Evolutionary conservation across 208 protist genomes (phyloP).

Genomic region (Leishmania arabica): DNA sequence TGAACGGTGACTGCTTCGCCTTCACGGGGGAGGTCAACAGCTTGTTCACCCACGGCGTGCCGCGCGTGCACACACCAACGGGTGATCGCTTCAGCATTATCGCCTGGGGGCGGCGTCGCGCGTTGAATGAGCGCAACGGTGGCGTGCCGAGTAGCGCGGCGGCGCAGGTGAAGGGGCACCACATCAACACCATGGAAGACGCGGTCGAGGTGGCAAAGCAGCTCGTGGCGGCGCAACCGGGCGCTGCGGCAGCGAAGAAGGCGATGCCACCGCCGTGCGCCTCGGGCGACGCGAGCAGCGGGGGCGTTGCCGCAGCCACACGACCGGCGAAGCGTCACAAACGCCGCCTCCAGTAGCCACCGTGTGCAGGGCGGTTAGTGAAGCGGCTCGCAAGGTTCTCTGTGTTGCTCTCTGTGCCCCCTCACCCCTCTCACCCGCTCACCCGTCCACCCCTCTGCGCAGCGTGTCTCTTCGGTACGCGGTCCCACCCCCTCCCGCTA

Average conservation of each 20-base stretch:
- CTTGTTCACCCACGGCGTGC: constrained; percentile 91
- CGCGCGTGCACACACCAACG: constrained; percentile 62
- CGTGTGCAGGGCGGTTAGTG: not conserved
- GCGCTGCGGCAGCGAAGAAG: not conserved
- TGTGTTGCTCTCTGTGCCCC: not conserved
- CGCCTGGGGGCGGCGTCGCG: constrained; percentile 82
- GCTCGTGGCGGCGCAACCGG: constrained; percentile 47
- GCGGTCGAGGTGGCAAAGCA: constrained; percentile 61
- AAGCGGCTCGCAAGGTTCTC: not conserved
- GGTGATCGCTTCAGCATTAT: constrained; percentile 92
- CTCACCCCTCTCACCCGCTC: not conserved
- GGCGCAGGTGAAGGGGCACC: constrained; percentile 16
- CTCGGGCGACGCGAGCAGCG: not conserved
- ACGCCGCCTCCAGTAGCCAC: constrained; percentile 69
- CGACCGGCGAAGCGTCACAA: constrained; percentile 63
- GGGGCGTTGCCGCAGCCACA: not conserved
- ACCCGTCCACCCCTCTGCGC: too few relatives aligned
- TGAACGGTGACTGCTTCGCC: constrained; percentile 93
- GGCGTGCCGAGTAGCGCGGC: constrained; percentile 33
- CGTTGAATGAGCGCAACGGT: constrained; percentile 81
- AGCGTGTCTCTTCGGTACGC: too few relatives aligned
- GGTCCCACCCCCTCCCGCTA: too few relatives aligned
- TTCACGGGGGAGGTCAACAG: constrained; percentile 91
- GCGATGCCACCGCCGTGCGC: not conserved
- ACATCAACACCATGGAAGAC: constrained; percentile 66